These are phyloP conservation scores for Xerocomus spinulosus DNA, from an alignment of 768 basidiomycete genomes.

Conservation along the genomic window DNA sequence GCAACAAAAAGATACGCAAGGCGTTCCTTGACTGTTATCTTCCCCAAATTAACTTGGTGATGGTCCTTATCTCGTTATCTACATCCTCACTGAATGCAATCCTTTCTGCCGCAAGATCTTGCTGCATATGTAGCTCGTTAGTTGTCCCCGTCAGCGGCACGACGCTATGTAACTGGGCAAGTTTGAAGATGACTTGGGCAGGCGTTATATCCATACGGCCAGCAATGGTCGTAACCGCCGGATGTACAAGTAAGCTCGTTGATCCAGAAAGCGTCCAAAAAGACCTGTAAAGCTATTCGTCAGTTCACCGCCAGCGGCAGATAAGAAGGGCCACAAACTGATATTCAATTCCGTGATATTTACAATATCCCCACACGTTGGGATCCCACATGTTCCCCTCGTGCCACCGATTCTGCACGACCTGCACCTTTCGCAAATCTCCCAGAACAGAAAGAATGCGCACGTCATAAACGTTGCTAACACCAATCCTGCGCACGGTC, in stretches of 20 bases:
- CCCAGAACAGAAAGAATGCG: conserved; percentile 48
- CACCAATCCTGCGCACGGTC: conserved; percentile 58
- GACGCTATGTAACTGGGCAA: conserved; percentile 63
- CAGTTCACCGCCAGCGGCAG: background rate
- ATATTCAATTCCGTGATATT: conserved; percentile 58
- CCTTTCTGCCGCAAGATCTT: conserved; percentile 49
- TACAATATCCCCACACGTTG: conserved; percentile 61
- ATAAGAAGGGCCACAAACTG: conserved; percentile 44
- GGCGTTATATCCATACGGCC: conserved; percentile 48
- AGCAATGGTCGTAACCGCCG: conserved; percentile 42
- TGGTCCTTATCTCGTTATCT: conserved; percentile 18
- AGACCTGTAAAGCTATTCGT: conserved; percentile 43
- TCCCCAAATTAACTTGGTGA: conserved; percentile 30
- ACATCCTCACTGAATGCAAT: conserved; percentile 33
- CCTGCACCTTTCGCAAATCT: conserved; percentile 53
- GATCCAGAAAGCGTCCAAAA: conserved; percentile 89
- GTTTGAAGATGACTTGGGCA: conserved; percentile 62
- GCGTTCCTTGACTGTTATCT: conserved; percentile 5
- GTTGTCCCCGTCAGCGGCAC: conserved; percentile 76
- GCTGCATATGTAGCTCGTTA: conserved; percentile 59
- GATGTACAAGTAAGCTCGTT: conserved; percentile 53
- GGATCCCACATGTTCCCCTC: conserved; percentile 76
- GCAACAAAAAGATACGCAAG: background rate
- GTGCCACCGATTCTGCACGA: conserved; percentile 85
- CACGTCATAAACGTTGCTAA: conserved; percentile 76